These are phyloP conservation scores for Bipolaris victoriae DNA, from an alignment of 2,329 filamentous ascomycete species.

Conservation along the genomic window DNA sequence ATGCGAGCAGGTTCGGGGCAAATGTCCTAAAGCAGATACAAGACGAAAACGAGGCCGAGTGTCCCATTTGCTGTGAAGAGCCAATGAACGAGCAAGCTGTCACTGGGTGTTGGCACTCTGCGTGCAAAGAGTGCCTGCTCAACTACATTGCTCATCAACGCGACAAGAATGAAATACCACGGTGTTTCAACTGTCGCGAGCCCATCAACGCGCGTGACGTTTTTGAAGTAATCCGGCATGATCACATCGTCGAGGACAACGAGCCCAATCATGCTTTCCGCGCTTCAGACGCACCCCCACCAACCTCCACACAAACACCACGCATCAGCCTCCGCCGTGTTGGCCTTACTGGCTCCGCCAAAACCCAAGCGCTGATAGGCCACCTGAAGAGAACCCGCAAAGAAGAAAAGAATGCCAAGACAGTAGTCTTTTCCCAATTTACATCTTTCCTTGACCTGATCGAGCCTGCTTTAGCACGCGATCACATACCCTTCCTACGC, in stretches of 20 bases:
- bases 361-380: constrained; percentile 79
- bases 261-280: constrained; percentile 52
- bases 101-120: constrained; percentile 96
- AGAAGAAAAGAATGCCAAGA: constrained; percentile 74
- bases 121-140: constrained; percentile 91
- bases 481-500: constrained; percentile 79
- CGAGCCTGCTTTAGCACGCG: constrained; percentile 74
- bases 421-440: constrained; percentile 95
- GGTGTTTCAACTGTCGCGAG: constrained; percentile 90
- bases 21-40: constrained; percentile 91
- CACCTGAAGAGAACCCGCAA: constrained; percentile 74
- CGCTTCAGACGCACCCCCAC: constrained; percentile 30
- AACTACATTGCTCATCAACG: constrained; percentile 88
- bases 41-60: constrained; percentile 85
- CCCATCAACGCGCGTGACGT: constrained; percentile 81
- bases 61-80: constrained; percentile 92
- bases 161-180: constrained; percentile 74
- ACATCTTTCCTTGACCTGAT: constrained; percentile 95
- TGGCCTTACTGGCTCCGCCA: constrained; percentile 78
- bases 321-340: constrained; percentile 67
- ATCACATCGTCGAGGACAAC: constrained; percentile 57
- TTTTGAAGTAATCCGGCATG: constrained; percentile 88
- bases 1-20: constrained; percentile 77
- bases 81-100: constrained; percentile 95
- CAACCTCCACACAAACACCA: constrained; percentile 41